A percentile compares a stretch with the other conserved stretches of the same genome.
Evolutionary conservation across 78 protist species (phyloP).

Genomic region (Polysphondylium violaceum): DNA sequence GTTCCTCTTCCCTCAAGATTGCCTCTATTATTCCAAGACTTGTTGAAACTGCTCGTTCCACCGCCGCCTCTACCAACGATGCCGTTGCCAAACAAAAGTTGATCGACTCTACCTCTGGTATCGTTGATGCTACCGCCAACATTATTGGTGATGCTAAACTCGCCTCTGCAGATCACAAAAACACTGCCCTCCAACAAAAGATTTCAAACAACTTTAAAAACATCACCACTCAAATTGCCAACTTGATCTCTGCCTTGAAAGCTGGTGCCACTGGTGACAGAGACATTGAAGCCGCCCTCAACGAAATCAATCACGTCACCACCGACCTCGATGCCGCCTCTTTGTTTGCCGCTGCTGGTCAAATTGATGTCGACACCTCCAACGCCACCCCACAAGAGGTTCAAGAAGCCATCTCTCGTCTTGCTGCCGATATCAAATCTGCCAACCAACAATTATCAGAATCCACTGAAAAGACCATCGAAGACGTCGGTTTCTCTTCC

Average conservation of each 20-base stretch:
- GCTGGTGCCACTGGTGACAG: conserved; percentile 83
- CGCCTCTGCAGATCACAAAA: conserved; percentile 74
- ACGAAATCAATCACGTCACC: conserved; percentile 44
- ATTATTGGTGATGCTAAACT: conserved; percentile 72
- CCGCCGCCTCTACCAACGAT: conserved; percentile 79
- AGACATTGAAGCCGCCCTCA: conserved; percentile 59
- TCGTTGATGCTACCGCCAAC: conserved; percentile 69
- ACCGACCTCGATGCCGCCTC: conserved; percentile 80
- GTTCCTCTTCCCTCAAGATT: conserved; percentile 52
- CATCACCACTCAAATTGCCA: conserved; percentile 67
- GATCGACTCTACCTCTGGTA: conserved; percentile 55
- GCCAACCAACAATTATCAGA: conserved; percentile 5
- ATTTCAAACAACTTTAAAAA: conserved; percentile 77
- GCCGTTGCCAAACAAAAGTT: conserved; percentile 52
- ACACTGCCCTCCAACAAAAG: conserved; percentile 45
- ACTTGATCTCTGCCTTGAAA: conserved; percentile 53
- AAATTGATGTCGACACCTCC: conserved; percentile 52
- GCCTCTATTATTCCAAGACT: conserved; percentile 73
- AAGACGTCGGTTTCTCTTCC: conserved; percentile 29
- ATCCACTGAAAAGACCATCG: conserved; percentile 27
- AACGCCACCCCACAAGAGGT: conserved; percentile 5
- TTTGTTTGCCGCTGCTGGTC: conserved; percentile 83
- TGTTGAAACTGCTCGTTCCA: conserved; percentile 67
- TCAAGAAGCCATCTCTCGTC: conserved; percentile 11
- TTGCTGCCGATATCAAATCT: not conserved